Conservation (phyloP, 352 stramenopile genomes). For the Phytophthora colocasiae region DNA sequence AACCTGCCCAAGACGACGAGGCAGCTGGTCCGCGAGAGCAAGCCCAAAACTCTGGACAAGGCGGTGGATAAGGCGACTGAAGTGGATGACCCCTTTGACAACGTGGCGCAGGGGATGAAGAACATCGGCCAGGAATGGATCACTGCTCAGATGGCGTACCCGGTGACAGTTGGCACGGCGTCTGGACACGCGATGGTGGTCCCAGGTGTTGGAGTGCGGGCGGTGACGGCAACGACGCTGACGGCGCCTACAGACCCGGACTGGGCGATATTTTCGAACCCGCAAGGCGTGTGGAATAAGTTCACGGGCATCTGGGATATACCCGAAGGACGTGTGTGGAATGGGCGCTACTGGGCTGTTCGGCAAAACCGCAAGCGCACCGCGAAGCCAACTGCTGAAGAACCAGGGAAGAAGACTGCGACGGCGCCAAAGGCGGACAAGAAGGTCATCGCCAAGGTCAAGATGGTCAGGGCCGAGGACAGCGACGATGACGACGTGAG, state of each 20-base stretch:
- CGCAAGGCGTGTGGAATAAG: background rate
- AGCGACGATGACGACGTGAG: background rate
- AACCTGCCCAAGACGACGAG: too few relatives aligned
- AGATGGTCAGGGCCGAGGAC: background rate
- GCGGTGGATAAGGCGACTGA: background rate
- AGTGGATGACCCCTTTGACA: background rate
- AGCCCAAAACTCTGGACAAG: background rate
- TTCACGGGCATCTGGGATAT: background rate
- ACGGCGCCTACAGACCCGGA: background rate
- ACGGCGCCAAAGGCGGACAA: background rate
- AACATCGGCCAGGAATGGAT: background rate
- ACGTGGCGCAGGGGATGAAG: background rate
- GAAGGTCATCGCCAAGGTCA: background rate
- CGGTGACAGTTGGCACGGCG: background rate
- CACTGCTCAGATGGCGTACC: background rate
- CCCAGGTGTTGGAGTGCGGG: background rate
- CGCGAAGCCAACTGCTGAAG: background rate
- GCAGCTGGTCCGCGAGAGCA: too few relatives aligned
- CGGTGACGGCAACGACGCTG: background rate
- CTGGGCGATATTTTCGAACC: background rate
- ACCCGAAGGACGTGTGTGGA: background rate
- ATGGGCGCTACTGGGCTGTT: background rate
- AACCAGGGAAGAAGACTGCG: background rate
- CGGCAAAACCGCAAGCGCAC: background rate
- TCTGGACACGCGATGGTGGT: background rate